Evolutionary conservation across 2,329 filamentous ascomycete species (phyloP), one percentile per base, ranked within the genome.

Genomic region (Fusarium subtropicale): DNA sequence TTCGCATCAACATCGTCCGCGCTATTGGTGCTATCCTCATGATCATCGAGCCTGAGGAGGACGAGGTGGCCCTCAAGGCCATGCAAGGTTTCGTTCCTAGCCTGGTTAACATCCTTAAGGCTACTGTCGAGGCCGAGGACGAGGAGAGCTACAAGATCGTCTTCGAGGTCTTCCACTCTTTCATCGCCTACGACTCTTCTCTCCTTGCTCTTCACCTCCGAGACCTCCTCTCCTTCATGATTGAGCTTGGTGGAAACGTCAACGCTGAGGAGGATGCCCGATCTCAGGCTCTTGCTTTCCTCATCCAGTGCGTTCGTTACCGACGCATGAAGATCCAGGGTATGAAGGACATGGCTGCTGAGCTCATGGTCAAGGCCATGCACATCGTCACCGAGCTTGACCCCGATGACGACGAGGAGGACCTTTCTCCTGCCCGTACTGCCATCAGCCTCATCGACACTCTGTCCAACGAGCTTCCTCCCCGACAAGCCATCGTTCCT

Each of bases 151-250:
- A 92, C 73, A 93, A 95, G 85, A 90, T 95, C 77, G 89, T 93
- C 28, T 99, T 98, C 74, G 96, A 98, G 79, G 94, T 97, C 71
- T 97, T 98, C 87, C 96, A 98, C 84, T 96, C 93, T 52, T 90
- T 97, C 75, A 88, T 99, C 56, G 92, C 92, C 69, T 97, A 93
- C 79, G 95, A 97, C 78, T 91, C 93, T 31, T 88, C 92, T 47
- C 87, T 98, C 52, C 84, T 98, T 54, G 92, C 91, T 71, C 86
- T 88, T 57, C 94, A 97, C 82, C 93, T 99, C 76, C 93, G 91
- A 78, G 93, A 97, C 75, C 87, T 99, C 11, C 86, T 97, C 64
- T 88, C 92, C 73, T 97, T 98, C 85, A 98, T 98, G 93, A 91
- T 97, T 75, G 91, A 96, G 63, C 86, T 99, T 56, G 88, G 92